Evolutionary conservation across 2,329 filamentous ascomycete species (phyloP).

Genomic region (Talaromyces amestolkiae): DNA sequence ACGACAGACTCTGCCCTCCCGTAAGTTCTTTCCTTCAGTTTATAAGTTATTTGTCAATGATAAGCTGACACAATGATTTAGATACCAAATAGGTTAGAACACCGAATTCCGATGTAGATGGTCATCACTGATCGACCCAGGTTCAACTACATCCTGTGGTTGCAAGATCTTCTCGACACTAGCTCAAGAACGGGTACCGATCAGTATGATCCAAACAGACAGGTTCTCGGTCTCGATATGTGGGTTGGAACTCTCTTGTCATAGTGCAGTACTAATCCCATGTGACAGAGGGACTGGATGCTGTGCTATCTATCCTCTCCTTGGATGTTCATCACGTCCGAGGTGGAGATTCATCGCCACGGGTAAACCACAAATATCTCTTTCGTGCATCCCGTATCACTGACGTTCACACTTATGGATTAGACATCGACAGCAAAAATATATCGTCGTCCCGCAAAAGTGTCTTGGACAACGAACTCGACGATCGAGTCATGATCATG

Average conservation of each 20-base stretch:
- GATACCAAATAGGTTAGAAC: constrained; percentile 47
- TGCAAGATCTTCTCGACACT: constrained; percentile 76
- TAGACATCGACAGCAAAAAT: constrained; percentile 72
- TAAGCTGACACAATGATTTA: constrained; percentile 21
- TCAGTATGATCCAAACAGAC: constrained; percentile 54
- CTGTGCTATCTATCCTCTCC: constrained; percentile 84
- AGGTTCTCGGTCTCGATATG: constrained; percentile 73
- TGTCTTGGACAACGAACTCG: constrained; percentile 63
- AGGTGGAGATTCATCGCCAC: constrained; percentile 72
- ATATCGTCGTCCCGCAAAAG: constrained; percentile 66
- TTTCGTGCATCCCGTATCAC: neutral
- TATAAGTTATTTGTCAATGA: no score
- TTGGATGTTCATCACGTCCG: constrained; percentile 67
- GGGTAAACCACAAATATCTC: constrained; percentile 35
- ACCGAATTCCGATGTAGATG: neutral
- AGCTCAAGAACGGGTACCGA: constrained; percentile 51
- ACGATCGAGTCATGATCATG: constrained; percentile 63
- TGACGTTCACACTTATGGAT: neutral
- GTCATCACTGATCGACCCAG: constrained; percentile 46
- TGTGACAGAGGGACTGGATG: constrained; percentile 73
- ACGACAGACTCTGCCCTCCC: constrained; percentile 80
- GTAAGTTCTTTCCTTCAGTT: constrained; percentile 46
- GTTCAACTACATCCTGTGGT: constrained; percentile 87
- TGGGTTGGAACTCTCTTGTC: constrained; percentile 28
- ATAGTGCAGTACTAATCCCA: neutral